phyloP scores from a whole-genome alignment of 169 alveolate genomes.

The Plasmodium ovale region DNA sequence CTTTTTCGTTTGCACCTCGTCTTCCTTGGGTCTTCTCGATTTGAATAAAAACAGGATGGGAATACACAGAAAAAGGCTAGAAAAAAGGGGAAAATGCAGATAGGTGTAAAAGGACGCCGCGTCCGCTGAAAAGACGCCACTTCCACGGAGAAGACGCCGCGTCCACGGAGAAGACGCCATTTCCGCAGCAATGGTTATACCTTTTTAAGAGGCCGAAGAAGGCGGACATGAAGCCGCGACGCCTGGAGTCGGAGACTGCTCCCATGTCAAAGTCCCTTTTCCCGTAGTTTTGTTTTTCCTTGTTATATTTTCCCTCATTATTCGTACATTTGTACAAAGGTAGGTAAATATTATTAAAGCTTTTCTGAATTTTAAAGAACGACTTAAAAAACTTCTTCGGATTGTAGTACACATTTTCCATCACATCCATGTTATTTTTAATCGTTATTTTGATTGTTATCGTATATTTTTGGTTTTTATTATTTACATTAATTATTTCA shows the following conservation, averaged over 20 bases:
- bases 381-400: slow-evolving; percentile 48
- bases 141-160: no score
- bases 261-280: slow-evolving; percentile 2
- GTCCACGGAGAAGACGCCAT: no score
- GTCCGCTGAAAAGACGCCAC: no score
- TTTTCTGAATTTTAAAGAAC: slow-evolving; percentile 48
- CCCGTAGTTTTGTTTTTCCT: slow-evolving; percentile 14
- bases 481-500: slow-evolving; percentile 33
- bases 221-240: not conserved
- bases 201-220: slow-evolving; percentile 3
- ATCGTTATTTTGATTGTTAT: slow-evolving; percentile 46
- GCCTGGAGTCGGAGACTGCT: not conserved
- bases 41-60: not conserved
- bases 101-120: no score
- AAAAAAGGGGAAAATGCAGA: not conserved
- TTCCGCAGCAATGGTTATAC: no score
- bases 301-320: slow-evolving; percentile 8
- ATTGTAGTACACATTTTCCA: slow-evolving; percentile 46
- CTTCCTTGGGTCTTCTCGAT: not conserved
- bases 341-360: slow-evolving; percentile 48
- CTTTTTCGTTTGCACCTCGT: not conserved
- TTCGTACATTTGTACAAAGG: slow-evolving; percentile 24
- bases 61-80: slow-evolving; percentile 8
- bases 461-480: slow-evolving; percentile 13
- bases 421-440: slow-evolving; percentile 52